Evolutionary conservation across 73 alveolate genomes (phyloP).

Genomic region (Halteria grandinella): DNA sequence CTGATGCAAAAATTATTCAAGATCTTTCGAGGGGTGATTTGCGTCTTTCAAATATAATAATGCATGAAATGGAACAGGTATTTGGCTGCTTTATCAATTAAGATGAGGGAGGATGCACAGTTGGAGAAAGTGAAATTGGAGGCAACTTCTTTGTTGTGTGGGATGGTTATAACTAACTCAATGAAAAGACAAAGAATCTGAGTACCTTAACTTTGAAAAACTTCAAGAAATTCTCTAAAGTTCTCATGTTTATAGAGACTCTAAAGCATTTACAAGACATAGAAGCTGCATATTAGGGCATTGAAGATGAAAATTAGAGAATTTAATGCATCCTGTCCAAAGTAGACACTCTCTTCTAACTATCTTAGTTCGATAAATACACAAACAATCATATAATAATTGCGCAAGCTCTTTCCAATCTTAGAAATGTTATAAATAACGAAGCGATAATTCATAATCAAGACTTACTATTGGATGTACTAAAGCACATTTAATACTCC

Average conservation of each 20-base stretch:
- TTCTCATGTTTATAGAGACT: not conserved
- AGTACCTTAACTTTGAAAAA: not conserved
- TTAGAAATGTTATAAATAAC: too few relatives aligned
- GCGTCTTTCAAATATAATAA: not conserved
- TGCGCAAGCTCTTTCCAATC: not conserved
- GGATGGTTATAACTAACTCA: not conserved
- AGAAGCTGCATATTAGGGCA: not conserved
- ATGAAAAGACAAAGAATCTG: constrained; percentile 4
- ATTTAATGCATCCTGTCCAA: not conserved
- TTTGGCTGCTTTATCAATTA: not conserved
- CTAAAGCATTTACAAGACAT: too few relatives aligned
- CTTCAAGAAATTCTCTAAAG: constrained; percentile 21
- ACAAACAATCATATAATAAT: not conserved
- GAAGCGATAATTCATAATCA: not conserved
- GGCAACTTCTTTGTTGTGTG: not conserved
- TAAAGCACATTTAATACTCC: not conserved
- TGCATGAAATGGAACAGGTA: not conserved
- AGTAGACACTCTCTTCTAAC: not conserved
- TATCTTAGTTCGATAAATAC: too few relatives aligned
- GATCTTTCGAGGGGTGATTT: not conserved
- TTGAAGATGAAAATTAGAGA: not conserved
- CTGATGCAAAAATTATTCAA: not conserved
- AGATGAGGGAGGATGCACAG: not conserved
- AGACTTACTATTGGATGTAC: not conserved
- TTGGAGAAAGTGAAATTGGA: not conserved